Base-by-base conservation (phyloP, 2,329 filamentous ascomycete genomes). In the Talaromyces atroroseus region DNA sequence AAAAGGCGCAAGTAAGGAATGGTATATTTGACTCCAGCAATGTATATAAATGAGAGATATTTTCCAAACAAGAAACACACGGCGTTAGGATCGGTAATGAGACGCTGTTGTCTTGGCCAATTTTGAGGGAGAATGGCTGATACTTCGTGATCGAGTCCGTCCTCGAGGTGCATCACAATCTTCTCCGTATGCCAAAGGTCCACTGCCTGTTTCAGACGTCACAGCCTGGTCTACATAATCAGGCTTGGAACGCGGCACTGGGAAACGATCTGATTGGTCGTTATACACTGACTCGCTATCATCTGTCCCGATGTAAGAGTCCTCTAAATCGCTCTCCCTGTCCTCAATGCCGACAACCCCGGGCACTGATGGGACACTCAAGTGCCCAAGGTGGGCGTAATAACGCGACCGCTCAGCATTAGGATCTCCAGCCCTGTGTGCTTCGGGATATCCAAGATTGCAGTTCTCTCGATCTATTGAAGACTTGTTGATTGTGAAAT, bases 351-450 rank as follows among this genome's bases (percentile, higher is more conserved):
- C 18, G 16, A 36, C 20, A 24, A 12, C 7, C n/a, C 54, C 50
- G 36, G 56, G 51, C 5, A 54, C 50, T 10, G 51, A 36, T 23
- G 51, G 56, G n/a, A 52, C 32, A 20, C 10, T 21, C 40, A 44
- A 34, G n/a, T 46, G 58, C 20, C 54, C 45, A 21, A 59, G 50
- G 2, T 58, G 36, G 23, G 58, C 29, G 46, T 59, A 59, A 26
- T 54, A 59, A 6, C 58, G 58, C 46, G 46, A 46, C 16, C 21
- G 49, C 1, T 54, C 40, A 5, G 34, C 34, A 16, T 12, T n/a
- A 16, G 50, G 21, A 46, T 18, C 11, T 38, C n/a, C 34, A 8
- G 36, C 16, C 36, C 4, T n/a, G n/a, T 14, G 36, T 18, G n/a
- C 6, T 18, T n/a, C n/a, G 18, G 23, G n/a, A 21, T 8, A 20